phyloP scores from a whole-genome alignment of 345 rosid species.

The Gossypium bickii region DNA sequence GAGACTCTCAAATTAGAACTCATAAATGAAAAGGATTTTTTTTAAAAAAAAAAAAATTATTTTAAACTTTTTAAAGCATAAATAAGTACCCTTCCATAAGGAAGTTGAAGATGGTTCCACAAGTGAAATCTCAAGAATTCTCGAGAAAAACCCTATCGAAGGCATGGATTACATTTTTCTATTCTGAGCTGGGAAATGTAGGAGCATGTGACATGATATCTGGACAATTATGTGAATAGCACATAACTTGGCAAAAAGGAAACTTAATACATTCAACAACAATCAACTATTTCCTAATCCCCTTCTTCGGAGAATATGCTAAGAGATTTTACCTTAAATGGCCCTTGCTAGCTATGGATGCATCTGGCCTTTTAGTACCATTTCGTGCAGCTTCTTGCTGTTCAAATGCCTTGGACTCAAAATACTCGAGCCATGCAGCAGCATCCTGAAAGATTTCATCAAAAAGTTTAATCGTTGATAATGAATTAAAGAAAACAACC shows the following conservation, averaged over 20 bases:
- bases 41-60: too few species aligned
- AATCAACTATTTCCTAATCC: conserved; percentile 4
- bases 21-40: neutral
- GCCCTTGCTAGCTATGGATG: conserved; percentile 99
- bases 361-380: conserved; percentile 96
- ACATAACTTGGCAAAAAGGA: neutral
- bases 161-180: neutral
- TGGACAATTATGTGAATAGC: conserved; percentile 2
- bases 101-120: neutral
- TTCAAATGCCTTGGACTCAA: conserved; percentile 94
- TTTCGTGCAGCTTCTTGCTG: conserved; percentile 99
- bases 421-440: conserved; percentile 99
- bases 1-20: neutral
- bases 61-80: neutral
- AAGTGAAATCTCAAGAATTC: neutral
- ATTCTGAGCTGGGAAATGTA: neutral
- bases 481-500: neutral
- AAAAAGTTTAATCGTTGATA: conserved; percentile 1
- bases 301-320: neutral
- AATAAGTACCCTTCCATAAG: neutral
- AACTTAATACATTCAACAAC: neutral
- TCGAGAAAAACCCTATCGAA: neutral
- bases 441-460: conserved; percentile 71
- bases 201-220: conserved; percentile 2
- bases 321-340: conserved; percentile 69